Conservation (phyloP, 257 asterid genomes). For the Striga asiatica region DNA sequence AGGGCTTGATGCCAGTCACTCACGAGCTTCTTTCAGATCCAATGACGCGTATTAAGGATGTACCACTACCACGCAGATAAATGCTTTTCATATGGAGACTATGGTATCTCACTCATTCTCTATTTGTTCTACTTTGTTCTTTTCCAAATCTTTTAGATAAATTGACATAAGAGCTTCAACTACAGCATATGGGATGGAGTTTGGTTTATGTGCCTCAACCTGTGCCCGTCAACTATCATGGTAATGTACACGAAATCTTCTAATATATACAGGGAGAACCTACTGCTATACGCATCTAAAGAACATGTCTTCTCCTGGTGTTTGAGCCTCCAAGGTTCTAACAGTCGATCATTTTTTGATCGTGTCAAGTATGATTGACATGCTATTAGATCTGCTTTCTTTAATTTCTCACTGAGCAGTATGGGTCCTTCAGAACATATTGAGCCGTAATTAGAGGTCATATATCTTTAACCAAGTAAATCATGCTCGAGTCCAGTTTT, state of each 20-base stretch:
- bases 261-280: background rate
- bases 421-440: too few relatives aligned
- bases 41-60: constrained; percentile 50
- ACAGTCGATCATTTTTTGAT: background rate
- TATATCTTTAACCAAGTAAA: too few relatives aligned
- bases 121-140: constrained; percentile 13
- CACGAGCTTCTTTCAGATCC: constrained; percentile 51
- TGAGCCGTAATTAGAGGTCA: too few relatives aligned
- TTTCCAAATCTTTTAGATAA: background rate
- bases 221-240: background rate
- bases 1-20: constrained; percentile 41
- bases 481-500: too few relatives aligned
- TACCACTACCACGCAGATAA: constrained; percentile 23
- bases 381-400: background rate
- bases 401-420: background rate
- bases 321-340: background rate
- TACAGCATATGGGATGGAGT: background rate
- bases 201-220: too few relatives aligned
- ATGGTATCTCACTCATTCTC: constrained; percentile 7
- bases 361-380: background rate
- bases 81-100: background rate
- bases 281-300: background rate
- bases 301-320: background rate
- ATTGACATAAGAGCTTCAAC: background rate
- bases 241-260: background rate